Evolutionary conservation across 164 flowering plant genomes (phyloP), one percentile per base, ranked within the genome.

Genomic region (Magnolia sinica): DNA sequence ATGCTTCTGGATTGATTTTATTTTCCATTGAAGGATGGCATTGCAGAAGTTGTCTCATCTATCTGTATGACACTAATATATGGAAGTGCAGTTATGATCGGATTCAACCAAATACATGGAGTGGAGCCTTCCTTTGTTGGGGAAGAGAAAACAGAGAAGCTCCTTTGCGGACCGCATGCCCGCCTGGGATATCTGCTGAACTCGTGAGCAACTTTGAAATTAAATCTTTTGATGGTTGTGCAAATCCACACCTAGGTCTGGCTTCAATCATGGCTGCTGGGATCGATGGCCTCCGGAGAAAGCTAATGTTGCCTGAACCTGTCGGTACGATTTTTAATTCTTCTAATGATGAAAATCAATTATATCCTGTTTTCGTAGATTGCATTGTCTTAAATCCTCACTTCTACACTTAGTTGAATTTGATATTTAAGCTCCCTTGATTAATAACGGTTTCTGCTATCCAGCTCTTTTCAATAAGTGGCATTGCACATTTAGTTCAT

Each of bases 111-210:
- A 86, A 93, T 79, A 94, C 92, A 59, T 96, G 99, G 99, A 92
- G 95, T 86, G 99, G 99, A 80, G 99, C 99, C 72, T 93, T 90
- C 78, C 89, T 79, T 64, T 94, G 98, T 79, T 96, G 99, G 99
- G 99, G 99, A 69, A 91, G 85, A 79, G 98, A 96, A 80, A 96
- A 94, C 82, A 87, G 88, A 77, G 98, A 94, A 88, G 95, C 96
- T 81, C 95, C 99, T 64, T 7, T 96, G 64, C 86, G 99, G 82
- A 88, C 98, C 31, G 90, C 99, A 51, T 88, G 95, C 81, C 98
- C 98, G 67, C 99, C 99, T 65, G 98, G 99, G 77, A 76, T 88
- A 74, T 72, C 86, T 45, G 82, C 88, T 86, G 98, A 96, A 68
- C 61, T 85, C 55, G 97, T 96, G 49, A 96, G 98, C 92, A 96